Conservation (phyloP, 2,329 filamentous ascomycete genomes). For the Colletotrichum eremochloae region DNA sequence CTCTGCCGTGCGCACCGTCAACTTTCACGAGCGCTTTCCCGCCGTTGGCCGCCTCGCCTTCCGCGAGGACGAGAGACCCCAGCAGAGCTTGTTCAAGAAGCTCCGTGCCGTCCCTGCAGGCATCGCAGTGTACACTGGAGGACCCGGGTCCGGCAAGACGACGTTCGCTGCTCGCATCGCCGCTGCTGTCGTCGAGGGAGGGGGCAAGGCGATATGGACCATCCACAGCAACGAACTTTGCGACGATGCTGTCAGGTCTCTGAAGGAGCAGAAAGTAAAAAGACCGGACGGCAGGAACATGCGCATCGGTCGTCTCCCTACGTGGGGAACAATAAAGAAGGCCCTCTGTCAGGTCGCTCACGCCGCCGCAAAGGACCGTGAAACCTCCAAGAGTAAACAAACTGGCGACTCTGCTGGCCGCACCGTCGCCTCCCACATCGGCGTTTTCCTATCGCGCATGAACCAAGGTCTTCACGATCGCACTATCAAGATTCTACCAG, state of each 20-base stretch:
- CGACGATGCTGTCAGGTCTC: conserved; percentile 10
- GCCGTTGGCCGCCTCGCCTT: neutral
- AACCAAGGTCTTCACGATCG: neutral
- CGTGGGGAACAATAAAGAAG: neutral
- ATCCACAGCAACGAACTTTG: conserved; percentile 27
- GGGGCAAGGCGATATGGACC: conserved; percentile 15
- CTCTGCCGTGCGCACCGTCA: neutral
- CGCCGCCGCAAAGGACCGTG: neutral
- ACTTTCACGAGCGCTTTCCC: conserved; percentile 19
- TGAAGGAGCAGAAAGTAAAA: conserved; percentile 12
- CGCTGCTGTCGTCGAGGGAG: neutral
- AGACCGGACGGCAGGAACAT: neutral
- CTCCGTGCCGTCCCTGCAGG: conserved; percentile 15
- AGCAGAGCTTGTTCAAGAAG: conserved; percentile 5
- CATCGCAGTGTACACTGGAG: conserved; percentile 22
- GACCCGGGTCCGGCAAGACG: conserved; percentile 29
- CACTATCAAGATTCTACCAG: neutral
- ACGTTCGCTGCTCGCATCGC: conserved; percentile 23
- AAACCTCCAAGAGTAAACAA: too few relatives aligned
- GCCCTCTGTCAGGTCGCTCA: neutral
- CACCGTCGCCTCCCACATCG: neutral
- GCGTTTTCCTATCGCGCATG: conserved; percentile 1
- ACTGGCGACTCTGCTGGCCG: neutral
- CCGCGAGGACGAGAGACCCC: conserved; percentile 3
- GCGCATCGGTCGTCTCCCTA: conserved; percentile 15